phyloP scores from a whole-genome alignment of 2,329 filamentous ascomycete species.

The Fusarium falciforme region DNA sequence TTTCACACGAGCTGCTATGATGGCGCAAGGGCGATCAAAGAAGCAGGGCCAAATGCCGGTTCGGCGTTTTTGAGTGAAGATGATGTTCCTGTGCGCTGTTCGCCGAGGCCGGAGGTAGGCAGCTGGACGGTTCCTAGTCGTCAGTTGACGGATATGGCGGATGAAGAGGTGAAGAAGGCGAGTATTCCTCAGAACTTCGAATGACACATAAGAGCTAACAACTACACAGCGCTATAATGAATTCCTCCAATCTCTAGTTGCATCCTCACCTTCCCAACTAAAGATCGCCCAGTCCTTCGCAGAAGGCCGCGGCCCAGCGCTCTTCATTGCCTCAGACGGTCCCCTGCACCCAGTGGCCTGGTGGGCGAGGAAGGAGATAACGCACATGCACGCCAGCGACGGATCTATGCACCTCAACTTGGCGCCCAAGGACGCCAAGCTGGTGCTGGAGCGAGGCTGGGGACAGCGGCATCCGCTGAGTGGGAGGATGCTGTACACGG shows the following conservation, averaged over 20 bases:
- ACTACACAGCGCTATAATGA: conserved; percentile 16
- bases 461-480: conserved; percentile 29
- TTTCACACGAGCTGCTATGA: conserved; percentile 14
- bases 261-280: conserved; percentile 12
- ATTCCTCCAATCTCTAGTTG: conserved; percentile 26
- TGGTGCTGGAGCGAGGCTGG: conserved; percentile 24
- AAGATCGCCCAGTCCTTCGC: conserved; percentile 25
- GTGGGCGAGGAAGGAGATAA: conserved; percentile 14
- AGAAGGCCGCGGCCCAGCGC: conserved; percentile 26
- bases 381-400: conserved; percentile 30
- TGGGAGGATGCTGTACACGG: conserved; percentile 24
- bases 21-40: background rate
- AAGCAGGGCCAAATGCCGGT: conserved; percentile 18
- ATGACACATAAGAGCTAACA: background rate
- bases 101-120: conserved; percentile 19
- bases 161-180: background rate
- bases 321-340: conserved; percentile 9
- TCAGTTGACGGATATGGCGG: conserved; percentile 20
- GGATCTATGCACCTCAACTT: conserved; percentile 30
- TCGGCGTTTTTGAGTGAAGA: conserved; percentile 18
- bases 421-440: conserved; percentile 24
- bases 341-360: conserved; percentile 8
- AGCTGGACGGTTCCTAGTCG: conserved; percentile 31
- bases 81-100: conserved; percentile 21
- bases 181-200: background rate